A percentile compares a stretch with the other conserved stretches of the same genome.
These are phyloP conservation scores for Solanum hybrid DNA, from an alignment of 305 asterid species.

Conservation along the genomic window DNA sequence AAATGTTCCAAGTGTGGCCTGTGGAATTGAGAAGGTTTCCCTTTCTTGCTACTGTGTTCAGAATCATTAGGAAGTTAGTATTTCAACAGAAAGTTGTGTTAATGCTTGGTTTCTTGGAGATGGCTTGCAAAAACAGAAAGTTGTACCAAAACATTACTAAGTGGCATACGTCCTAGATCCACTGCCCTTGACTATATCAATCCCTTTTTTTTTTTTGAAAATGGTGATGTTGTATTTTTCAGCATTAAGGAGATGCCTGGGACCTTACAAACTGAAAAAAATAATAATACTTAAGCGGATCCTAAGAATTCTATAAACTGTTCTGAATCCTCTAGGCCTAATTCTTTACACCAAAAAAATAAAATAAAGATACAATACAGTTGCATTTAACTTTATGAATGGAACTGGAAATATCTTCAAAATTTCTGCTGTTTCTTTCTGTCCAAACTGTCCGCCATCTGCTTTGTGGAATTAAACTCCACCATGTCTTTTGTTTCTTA, in stretches of 20 bases:
- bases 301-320: not conserved
- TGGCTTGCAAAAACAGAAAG: not conserved
- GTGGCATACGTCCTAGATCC: not conserved
- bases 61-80: not conserved
- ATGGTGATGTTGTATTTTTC: not conserved
- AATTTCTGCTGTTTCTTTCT: not conserved
- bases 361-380: not conserved
- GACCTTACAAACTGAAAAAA: not conserved
- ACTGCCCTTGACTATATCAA: not conserved
- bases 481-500: not conserved
- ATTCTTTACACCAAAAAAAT: not conserved
- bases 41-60: not conserved
- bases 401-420: not conserved
- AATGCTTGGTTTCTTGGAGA: not conserved
- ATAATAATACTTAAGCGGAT: not conserved
- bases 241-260: not conserved
- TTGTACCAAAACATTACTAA: not conserved
- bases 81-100: not conserved
- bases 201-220: not conserved
- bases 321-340: not conserved
- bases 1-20: not conserved
- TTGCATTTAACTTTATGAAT: not conserved
- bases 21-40: not conserved
- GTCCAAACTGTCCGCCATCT: not conserved
- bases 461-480: not conserved